Base-by-base conservation (phyloP, 208 protist species). In the Acanthamoeba sp. region DNA sequence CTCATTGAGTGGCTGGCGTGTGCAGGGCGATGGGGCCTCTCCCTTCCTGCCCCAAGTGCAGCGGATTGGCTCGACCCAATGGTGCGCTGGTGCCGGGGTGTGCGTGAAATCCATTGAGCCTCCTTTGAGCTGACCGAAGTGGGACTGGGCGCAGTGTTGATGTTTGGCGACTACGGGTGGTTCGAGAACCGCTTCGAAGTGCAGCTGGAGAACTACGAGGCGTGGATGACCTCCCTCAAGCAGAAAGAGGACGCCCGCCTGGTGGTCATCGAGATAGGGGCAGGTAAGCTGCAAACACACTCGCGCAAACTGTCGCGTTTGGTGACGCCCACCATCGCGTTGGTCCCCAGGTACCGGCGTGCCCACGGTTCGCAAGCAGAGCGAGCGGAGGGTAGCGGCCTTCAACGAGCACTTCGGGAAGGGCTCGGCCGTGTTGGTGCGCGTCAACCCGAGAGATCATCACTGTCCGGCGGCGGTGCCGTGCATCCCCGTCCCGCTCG, bases 131-230 rank as follows among this genome's bases (percentile, higher is more conserved):
- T n/a, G n/a, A n/a, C n/a, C n/a, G n/a, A n/a, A n/a, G n/a, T n/a
- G n/a, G n/a, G n/a, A n/a, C 45, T 16, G 45, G 45, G 45, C 14
- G 36, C 69, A 80, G 69, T 80, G 36, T 45, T 80, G 34, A 80
- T 80, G 69, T 80, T 80, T 48, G 69, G 36, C 38, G 69, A 80
- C n/a, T 38, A 34, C 14, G 69, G 38, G 20, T 80, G 69, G 69
- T 0, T 22, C 0, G 9, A 18, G 4, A 4, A 42, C 7, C 69
- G 69, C 6, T 45, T 24, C 69, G 69, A 80, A 14, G 69, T 1
- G 32, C 69, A 80, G 38, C 5, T 18, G n/a, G 32, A 10, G 6
- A 5, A 80, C 69, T 48, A 50, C 69, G 24, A 80, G 22, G 69
- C 69, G 6, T 80, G 69, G 69, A 10, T 80, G 7, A n/a, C 16